Percentiles rank a stretch among this genome's conserved stretches.
phyloP scores from a whole-genome alignment of 257 asterid species.

The Jasminum sambac region DNA sequence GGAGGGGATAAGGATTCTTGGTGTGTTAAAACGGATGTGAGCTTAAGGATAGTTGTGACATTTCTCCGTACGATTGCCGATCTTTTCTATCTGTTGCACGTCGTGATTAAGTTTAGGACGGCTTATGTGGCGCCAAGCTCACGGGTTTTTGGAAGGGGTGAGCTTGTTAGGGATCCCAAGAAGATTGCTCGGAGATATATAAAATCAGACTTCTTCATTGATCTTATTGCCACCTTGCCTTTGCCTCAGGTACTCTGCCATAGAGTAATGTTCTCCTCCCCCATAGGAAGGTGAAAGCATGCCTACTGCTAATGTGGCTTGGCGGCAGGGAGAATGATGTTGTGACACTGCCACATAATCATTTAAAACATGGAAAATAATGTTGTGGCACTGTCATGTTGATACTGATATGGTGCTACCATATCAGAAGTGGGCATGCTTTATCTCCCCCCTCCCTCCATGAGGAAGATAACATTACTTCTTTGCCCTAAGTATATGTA shows the following conservation, averaged over 20 bases:
- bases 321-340: no score
- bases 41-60: conserved; percentile 74
- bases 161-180: conserved; percentile 94
- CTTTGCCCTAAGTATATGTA: not conserved
- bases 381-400: no score
- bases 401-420: no score
- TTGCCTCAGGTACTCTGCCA: conserved; percentile 77
- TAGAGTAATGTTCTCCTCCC: no score
- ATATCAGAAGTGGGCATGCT: no score
- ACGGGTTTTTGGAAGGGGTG: conserved; percentile 95
- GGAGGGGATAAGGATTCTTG: conserved; percentile 56
- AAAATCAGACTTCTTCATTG: conserved; percentile 76
- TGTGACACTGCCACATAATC: no score
- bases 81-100: conserved; percentile 78
- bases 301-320: no score
- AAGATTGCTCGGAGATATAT: conserved; percentile 74
- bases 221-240: conserved; percentile 86
- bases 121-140: conserved; percentile 94
- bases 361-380: no score
- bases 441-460: no score
- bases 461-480: no score
- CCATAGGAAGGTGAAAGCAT: no score
- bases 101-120: conserved; percentile 80
- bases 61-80: conserved; percentile 86
- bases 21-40: conserved; percentile 77